These are phyloP conservation scores for Chimonanthus praecox DNA, from an alignment of 164 flowering plant species.

Conservation along the genomic window DNA sequence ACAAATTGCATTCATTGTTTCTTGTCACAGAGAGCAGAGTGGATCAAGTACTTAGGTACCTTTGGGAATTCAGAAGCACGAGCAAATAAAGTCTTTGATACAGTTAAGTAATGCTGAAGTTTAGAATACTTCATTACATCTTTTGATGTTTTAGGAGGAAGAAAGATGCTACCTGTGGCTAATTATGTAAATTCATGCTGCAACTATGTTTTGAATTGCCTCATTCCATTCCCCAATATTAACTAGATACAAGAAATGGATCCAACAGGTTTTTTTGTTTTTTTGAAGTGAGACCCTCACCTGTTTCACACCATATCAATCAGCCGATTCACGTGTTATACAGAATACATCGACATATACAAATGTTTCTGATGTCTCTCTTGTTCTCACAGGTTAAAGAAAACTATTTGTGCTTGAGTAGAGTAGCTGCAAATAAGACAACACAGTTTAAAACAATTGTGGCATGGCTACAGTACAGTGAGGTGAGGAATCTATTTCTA, in stretches of 20 bases:
- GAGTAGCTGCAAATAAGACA: conserved; percentile 40
- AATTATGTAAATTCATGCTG: background rate
- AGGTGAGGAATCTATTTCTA: conserved; percentile 23
- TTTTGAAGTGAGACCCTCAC: too few species aligned
- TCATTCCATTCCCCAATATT: background rate
- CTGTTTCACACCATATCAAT: background rate
- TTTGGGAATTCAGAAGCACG: conserved; percentile 68
- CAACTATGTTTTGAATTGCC: background rate
- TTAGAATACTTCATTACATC: background rate
- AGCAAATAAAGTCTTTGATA: conserved; percentile 73
- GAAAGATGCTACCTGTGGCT: background rate
- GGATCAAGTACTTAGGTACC: conserved; percentile 91
- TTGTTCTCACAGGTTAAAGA: conserved; percentile 57
- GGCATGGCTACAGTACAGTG: conserved; percentile 67
- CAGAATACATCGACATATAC: background rate
- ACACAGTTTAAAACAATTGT: conserved; percentile 68
- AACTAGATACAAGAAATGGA: background rate
- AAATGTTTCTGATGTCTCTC: conserved; percentile 1
- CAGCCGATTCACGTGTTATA: too few species aligned
- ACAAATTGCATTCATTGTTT: background rate
- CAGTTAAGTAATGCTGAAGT: conserved; percentile 22
- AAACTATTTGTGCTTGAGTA: conserved; percentile 70
- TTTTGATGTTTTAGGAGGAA: background rate
- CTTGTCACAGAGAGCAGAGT: conserved; percentile 70
- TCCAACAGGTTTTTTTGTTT: background rate